These are phyloP conservation scores for Silybum marianum DNA, from an alignment of 129 eudicot genomes.

Conservation along the genomic window DNA sequence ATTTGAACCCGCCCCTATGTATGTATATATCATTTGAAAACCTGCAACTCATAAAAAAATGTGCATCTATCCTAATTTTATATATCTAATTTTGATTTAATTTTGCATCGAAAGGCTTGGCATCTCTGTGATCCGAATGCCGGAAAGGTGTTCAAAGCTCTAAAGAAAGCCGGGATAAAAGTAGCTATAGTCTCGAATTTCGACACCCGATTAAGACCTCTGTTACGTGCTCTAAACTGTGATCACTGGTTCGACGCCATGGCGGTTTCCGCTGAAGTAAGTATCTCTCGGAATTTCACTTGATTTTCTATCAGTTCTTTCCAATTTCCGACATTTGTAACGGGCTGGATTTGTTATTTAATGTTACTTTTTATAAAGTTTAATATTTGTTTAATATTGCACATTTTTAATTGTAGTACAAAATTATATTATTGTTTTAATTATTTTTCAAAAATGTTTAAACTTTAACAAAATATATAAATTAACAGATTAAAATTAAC, in stretches of 20 bases:
- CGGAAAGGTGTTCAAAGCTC: conserved; percentile 75
- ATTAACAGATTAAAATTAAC: too few species aligned
- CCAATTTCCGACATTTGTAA: neutral
- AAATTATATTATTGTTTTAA: too few species aligned
- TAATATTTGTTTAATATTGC: too few species aligned
- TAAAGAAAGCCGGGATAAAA: conserved; percentile 80
- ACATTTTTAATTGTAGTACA: too few species aligned
- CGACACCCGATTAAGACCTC: conserved; percentile 87
- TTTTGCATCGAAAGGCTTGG: conserved; percentile 71
- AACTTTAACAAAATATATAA: too few species aligned
- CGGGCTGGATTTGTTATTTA: neutral
- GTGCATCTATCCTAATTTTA: too few species aligned
- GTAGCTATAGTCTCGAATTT: conserved; percentile 92
- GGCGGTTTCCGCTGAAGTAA: conserved; percentile 98
- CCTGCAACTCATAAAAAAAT: too few species aligned
- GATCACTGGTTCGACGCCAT: conserved; percentile 99
- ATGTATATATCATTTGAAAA: too few species aligned
- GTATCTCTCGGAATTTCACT: conserved; percentile 18
- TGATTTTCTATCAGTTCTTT: neutral
- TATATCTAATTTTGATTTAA: neutral
- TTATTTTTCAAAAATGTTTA: too few species aligned
- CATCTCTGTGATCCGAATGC: conserved; percentile 95
- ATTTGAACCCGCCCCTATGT: too few species aligned
- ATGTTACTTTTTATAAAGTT: too few species aligned
- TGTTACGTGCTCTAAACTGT: conserved; percentile 79